Evolutionary conservation across 106 monocot species (phyloP), one percentile per base, ranked within the genome.

Genomic region (Allium cepa): DNA sequence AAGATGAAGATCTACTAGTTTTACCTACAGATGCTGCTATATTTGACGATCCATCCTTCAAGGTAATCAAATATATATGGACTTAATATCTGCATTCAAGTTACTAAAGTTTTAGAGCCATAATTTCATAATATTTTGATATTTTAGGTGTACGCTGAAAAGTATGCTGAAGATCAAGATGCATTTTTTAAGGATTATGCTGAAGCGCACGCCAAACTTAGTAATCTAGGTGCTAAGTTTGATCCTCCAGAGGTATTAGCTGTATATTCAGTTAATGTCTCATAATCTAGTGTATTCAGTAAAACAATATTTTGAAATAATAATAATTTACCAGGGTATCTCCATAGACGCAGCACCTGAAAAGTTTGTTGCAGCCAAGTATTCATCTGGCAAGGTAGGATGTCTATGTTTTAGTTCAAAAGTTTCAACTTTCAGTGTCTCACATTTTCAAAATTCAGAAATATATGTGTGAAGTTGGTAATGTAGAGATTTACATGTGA

Each of bases 191-290:
- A 93, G 70, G 99, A 99, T 50, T 99, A 99, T 74, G 92, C 99
- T 46, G 99, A 99, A 79, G 92, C 99, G 69, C 99, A 99, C 83
- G 90, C 99, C 26, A 90, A 87, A 69, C 93, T 99, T 47, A 99
- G 99, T 76, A 78, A 99, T 46, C 73, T 90, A 10, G 99, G 99
- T 16, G 87, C 92, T 15, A 84, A 90, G 69, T 99, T 90, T 69
- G 90, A 99, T 74, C 99, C 99, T 62, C 90, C 89, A 47, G 84
- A 93, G 82, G 99, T 93, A 57, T 56, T 56, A 36, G 36, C 36
- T 5, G 36, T 36, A 36, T 36, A 36, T 36, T 36, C 3, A 36
- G 36, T 5, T 36, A 36, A 3, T 36, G 36, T 36, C 3, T 36
- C 36, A 36, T 36, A 36, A 55, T 12, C 53, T 55, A 55, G 53